Percentiles rank a stretch among this genome's conserved stretches.
Conservation (phyloP, 495 filamentous ascomycete genomes). For the Hypoxylon trugodes region DNA sequence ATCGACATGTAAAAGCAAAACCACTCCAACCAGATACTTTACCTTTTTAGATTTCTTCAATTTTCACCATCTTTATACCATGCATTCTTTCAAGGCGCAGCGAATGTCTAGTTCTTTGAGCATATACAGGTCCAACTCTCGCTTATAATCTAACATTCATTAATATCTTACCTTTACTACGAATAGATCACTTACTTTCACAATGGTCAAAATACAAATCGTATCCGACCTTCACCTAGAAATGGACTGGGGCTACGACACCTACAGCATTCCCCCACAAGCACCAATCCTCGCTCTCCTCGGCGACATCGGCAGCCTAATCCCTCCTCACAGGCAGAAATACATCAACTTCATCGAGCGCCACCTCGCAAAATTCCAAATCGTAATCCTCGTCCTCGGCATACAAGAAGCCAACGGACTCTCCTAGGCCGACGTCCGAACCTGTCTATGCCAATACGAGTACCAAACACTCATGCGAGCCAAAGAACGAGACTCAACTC, state of each 20-base stretch:
- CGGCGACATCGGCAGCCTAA: conserved; percentile 4
- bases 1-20: no score
- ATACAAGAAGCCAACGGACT: background rate
- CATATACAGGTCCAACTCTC: no score
- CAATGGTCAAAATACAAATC: conserved; percentile 27
- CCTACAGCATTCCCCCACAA: background rate
- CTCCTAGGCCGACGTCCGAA: background rate
- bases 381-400: conserved; percentile 16
- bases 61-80: background rate
- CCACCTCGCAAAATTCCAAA: background rate
- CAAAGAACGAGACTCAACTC: background rate
- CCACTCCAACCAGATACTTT: background rate
- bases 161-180: background rate
- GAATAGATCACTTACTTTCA: background rate
- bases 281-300: conserved; percentile 16
- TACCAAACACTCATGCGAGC: background rate
- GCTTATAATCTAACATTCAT: background rate
- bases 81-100: background rate
- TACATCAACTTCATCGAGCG: conserved; percentile 6
- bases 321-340: background rate
- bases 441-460: background rate
- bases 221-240: conserved; percentile 26
- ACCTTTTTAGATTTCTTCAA: background rate
- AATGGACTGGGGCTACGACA: background rate
- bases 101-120: background rate